Evolutionary conservation across 148 eudicot species (phyloP), one percentile per base, ranked within the genome.

Genomic region (Hydrangea macrophylla): DNA sequence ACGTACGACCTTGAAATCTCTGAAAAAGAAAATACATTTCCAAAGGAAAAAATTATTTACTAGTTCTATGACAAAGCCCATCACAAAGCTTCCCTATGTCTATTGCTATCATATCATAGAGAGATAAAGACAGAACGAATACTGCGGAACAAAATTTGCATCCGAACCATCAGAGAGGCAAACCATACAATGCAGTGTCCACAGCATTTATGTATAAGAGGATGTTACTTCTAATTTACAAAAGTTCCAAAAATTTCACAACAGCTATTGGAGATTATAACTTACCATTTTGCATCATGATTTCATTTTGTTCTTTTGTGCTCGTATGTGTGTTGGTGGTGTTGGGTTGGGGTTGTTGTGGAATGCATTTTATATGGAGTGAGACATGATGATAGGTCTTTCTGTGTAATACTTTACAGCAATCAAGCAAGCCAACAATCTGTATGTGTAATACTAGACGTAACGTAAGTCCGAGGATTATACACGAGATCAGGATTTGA

Each of bases 1-100:
- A 93, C 65, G 90, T 73, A 48, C 94, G 96, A 51, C 98, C 98
- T 88, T 90, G 96, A 75, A 93, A 93, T 84, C 99, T 89, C 99
- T 91, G 17, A 48, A 72, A 10, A 61, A n/a, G n/a, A n/a, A 44
- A 65, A 40, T 18, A 68, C 33, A 70, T 60, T 54, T 48, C 45
- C 30, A 25, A 40, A 28, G 54, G 15, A 24, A 56, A 60, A 9
- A 35, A 36, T 35, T 17, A 54, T 13, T 55, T 36, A 67, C 7
- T 32, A 24, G 30, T 33, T 68, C 13, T 15, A 42, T 36, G 31
- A 68, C 53, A 57, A 9, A 62, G 26, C 50, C 28, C 60, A 24
- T 35, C 32, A 54, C 23, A 13, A 10, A 67, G 36, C 48, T 22
- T 35, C 40, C n/a, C 32, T n/a, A 23, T 23, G 35, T 67, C 15